These are phyloP conservation scores for Tulasnella calospora DNA, from an alignment of 768 basidiomycete species.

Conservation along the genomic window DNA sequence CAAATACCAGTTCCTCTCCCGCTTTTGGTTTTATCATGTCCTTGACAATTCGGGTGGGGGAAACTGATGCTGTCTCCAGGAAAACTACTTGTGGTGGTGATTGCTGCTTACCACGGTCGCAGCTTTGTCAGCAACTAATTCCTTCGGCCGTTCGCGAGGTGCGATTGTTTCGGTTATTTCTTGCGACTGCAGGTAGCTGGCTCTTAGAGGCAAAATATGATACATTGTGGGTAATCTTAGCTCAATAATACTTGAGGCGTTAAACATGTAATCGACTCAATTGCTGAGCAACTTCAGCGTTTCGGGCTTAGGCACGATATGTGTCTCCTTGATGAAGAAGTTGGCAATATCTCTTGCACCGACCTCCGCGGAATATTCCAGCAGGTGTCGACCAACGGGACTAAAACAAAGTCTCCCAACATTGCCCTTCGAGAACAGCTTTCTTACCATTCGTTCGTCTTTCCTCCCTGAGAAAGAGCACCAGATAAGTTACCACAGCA, in stretches of 20 bases:
- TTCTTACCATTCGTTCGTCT: background rate
- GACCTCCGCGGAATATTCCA: slow-evolving; percentile 59
- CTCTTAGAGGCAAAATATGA: background rate
- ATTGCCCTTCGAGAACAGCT: background rate
- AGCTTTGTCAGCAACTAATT: background rate
- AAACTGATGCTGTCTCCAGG: no score
- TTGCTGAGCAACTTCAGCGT: slow-evolving; percentile 8
- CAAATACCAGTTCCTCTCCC: background rate
- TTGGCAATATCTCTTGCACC: slow-evolving; percentile 65
- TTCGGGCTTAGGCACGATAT: slow-evolving; percentile 37
- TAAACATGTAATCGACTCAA: background rate
- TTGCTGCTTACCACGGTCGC: background rate
- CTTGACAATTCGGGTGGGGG: no score
- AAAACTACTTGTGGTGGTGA: background rate
- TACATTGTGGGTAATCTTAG: background rate
- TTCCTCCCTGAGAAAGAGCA: background rate
- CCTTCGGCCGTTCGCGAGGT: no score
- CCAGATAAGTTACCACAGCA: background rate
- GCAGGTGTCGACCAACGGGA: slow-evolving; percentile 50
- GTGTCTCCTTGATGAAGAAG: slow-evolving; percentile 63
- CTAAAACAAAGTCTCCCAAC: background rate
- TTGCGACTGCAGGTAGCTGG: no score
- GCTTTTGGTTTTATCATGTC: background rate
- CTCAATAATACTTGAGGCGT: background rate
- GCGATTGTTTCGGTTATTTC: no score